Conservation (phyloP, 805 yeast genomes). For the Candida berthetii region DNA sequence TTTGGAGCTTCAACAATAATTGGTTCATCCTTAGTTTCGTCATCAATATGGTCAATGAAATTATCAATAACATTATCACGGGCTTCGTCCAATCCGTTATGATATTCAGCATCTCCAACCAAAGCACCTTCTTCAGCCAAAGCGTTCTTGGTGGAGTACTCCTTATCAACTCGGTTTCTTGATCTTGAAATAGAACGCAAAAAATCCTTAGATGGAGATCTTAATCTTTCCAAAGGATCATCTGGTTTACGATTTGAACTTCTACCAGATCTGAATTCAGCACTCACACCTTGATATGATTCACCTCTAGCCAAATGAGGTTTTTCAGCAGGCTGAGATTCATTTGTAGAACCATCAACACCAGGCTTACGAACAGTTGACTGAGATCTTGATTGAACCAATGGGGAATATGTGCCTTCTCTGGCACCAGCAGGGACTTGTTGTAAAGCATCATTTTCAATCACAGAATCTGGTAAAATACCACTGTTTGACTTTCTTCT, state of each 20-base stretch:
- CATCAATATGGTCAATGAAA: conserved; percentile 7
- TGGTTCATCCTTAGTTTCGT: conserved; percentile 9
- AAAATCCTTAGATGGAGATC: conserved; percentile 34
- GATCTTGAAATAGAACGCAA: conserved; percentile 63
- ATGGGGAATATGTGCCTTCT: conserved; percentile 33
- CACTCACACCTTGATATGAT: conserved; percentile 56
- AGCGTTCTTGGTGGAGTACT: conserved; percentile 25
- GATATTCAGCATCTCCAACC: conserved; percentile 34
- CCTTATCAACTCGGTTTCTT: conserved; percentile 41
- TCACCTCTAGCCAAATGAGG: conserved; percentile 79
- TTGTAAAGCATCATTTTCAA: conserved; percentile 29
- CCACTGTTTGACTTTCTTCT: conserved; percentile 6
- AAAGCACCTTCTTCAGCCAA: conserved; percentile 54
- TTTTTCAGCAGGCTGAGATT: conserved; percentile 10
- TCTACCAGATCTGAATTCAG: conserved; percentile 24
- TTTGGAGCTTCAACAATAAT: conserved; percentile 5
- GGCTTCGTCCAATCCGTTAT: conserved; percentile 7
- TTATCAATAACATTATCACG: conserved; percentile 6
- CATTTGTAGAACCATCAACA: neutral
- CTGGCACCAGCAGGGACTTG: conserved; percentile 40
- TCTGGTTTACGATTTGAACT: conserved; percentile 15
- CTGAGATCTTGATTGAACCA: conserved; percentile 21
- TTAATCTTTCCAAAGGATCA: conserved; percentile 20
- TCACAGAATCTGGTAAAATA: conserved; percentile 25
- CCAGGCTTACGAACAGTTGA: conserved; percentile 8